phyloP scores from a whole-genome alignment of 2,329 filamentous ascomycete genomes.

The Pyrenophora tritici-repentis region DNA sequence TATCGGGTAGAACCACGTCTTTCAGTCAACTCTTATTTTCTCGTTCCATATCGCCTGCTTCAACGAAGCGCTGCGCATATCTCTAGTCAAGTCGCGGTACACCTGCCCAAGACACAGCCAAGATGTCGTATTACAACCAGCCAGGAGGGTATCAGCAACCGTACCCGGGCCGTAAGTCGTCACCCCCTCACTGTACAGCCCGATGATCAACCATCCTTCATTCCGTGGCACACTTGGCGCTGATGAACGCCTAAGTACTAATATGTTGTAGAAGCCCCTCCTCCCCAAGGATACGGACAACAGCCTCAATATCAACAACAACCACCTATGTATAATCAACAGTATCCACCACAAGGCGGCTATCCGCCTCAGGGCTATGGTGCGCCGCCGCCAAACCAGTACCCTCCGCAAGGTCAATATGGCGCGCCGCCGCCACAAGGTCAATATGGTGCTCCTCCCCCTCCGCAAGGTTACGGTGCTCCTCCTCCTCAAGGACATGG shows the following conservation, averaged over 20 bases:
- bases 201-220: slow-evolving; percentile 12
- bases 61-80: not conserved
- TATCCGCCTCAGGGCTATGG: slow-evolving; percentile 45
- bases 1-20: not conserved
- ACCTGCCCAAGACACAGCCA: not conserved
- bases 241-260: slow-evolving; percentile 27
- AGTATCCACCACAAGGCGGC: slow-evolving; percentile 20
- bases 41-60: not conserved
- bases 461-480: slow-evolving; percentile 24
- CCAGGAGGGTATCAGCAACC: slow-evolving; percentile 37
- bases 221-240: slow-evolving; percentile 20
- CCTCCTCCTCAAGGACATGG: slow-evolving; percentile 4
- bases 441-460: slow-evolving; percentile 29
- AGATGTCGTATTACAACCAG: slow-evolving; percentile 39
- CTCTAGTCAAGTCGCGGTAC: not conserved
- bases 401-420: slow-evolving; percentile 27
- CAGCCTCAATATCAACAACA: slow-evolving; percentile 12
- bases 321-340: slow-evolving; percentile 41
- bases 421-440: slow-evolving; percentile 26
- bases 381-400: slow-evolving; percentile 41
- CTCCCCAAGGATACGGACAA: slow-evolving; percentile 33
- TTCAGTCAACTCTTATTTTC: not conserved
- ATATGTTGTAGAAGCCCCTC: slow-evolving; percentile 34
- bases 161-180: slow-evolving; percentile 39
- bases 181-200: slow-evolving; percentile 11